Evolutionary conservation across 192 early-diverging fungal genomes (phyloP), one percentile per base, ranked within the genome.

Genomic region (Spizellomyces punctatus): DNA sequence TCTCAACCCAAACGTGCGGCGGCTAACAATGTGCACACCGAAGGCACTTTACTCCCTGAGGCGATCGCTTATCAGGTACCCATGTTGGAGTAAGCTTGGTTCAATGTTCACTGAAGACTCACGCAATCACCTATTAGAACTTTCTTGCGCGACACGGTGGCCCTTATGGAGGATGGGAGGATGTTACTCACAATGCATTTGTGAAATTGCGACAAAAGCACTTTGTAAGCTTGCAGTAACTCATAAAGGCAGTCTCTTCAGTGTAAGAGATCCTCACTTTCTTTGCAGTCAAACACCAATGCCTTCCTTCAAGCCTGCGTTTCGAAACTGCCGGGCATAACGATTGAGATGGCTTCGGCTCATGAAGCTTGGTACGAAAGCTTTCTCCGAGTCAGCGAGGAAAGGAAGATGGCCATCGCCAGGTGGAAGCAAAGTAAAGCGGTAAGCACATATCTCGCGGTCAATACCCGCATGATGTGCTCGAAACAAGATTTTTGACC

Each of bases 81-180:
- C 10, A 47, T 21, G 1, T 10, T 17, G 27, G n/a, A 41, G n/a
- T n/a, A 49, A 36, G 3, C 27, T 36, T 36, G 27, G 27, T 36
- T 36, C 27, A 36, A 36, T 0, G 27, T 36, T 36, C 27, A 36
- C 1, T 36, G 27, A 36, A 36, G 27, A 0, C 27, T 36, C 27
- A 36, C 27, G 27, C 27, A 36, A 36, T 36, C 27, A 36, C 27
- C 3, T 36, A 36, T 21, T 46, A 80, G 78, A 59, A 77, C 49
- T 80, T 68, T 44, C 22, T 80, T 16, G 57, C 64, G 16, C 46
- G 56, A 16, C 67, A 80, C 58, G 79, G 79, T 14, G 71, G 70
- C 17, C 75, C 64, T 43, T 66, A 67, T 66, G 79, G 79, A 10
- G 79, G 79, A 49, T 81, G 79, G 79, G 79, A 81, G 16, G 79